These are phyloP conservation scores for Umbelopsis sp. DNA, from an alignment of 192 early-diverging fungal genomes.

Conservation along the genomic window DNA sequence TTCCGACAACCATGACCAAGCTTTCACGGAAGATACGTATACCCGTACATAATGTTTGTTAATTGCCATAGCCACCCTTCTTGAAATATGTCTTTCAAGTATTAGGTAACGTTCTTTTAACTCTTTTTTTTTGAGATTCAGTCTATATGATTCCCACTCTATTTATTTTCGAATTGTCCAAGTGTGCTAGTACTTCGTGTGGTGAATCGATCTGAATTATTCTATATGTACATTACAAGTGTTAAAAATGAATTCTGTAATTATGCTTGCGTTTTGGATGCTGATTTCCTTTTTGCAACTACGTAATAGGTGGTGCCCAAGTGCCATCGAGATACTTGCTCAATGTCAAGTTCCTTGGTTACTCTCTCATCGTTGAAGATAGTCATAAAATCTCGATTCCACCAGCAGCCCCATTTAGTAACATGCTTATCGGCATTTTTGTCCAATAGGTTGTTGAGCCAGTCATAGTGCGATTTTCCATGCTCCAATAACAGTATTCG, in stretches of 20 bases:
- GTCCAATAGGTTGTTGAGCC: constrained; percentile 61
- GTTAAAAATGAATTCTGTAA: too few relatives aligned
- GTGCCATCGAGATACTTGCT: constrained; percentile 55
- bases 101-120: too few relatives aligned
- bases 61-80: neutral
- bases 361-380: constrained; percentile 50
- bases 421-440: constrained; percentile 62
- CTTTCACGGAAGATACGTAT: neutral
- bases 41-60: neutral
- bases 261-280: too few relatives aligned
- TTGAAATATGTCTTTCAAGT: too few relatives aligned
- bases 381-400: constrained; percentile 62
- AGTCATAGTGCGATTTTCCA: constrained; percentile 55
- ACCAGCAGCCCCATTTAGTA: constrained; percentile 70
- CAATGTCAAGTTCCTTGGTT: constrained; percentile 54
- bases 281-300: constrained; percentile 31
- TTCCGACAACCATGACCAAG: neutral
- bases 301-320: constrained; percentile 70
- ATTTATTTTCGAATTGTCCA: too few relatives aligned
- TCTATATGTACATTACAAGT: too few relatives aligned
- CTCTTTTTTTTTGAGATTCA: too few relatives aligned
- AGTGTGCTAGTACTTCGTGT: too few relatives aligned
- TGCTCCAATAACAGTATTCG: constrained; percentile 67
- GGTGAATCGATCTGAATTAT: too few relatives aligned
- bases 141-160: too few relatives aligned